phyloP scores from a whole-genome alignment of 2,329 filamentous ascomycete species.

The Fusarium phyllophilum region DNA sequence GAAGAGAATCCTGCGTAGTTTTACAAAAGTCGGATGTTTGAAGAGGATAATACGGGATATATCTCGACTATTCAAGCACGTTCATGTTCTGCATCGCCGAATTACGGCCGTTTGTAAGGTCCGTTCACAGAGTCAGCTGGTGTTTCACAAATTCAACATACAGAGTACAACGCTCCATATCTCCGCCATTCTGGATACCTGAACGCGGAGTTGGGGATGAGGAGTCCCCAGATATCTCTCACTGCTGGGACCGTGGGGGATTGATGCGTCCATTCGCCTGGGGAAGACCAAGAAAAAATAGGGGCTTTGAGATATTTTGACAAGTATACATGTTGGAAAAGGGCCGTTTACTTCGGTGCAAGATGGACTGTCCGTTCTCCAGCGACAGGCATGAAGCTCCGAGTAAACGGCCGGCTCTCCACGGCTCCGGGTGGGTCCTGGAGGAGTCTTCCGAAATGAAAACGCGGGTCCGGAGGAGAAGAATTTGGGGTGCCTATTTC shows the following conservation, averaged over 20 bases:
- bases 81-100: conserved; percentile 25
- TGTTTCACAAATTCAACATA: conserved; percentile 21
- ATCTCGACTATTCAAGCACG: conserved; percentile 2
- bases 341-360: conserved; percentile 31
- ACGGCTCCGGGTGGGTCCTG: conserved; percentile 32
- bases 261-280: not conserved
- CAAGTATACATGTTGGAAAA: conserved; percentile 10
- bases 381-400: conserved; percentile 41
- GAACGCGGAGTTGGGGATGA: not conserved
- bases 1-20: not conserved
- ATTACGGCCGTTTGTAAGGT: conserved; percentile 27
- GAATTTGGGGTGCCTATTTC: not conserved
- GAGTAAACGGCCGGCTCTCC: conserved; percentile 42
- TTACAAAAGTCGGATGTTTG: conserved; percentile 15
- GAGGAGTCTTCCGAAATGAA: conserved; percentile 25
- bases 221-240: conserved; percentile 31
- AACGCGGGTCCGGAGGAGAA: conserved; percentile 26
- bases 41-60: conserved; percentile 29
- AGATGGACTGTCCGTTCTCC: conserved; percentile 27
- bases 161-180: conserved; percentile 1
- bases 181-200: not conserved
- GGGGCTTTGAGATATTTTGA: conserved; percentile 31
- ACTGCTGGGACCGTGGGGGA: conserved; percentile 13
- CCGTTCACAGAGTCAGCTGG: conserved; percentile 25
- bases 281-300: not conserved